These are phyloP conservation scores for Tricholoma sp. DNA, from an alignment of 768 basidiomycete genomes.

Conservation along the genomic window DNA sequence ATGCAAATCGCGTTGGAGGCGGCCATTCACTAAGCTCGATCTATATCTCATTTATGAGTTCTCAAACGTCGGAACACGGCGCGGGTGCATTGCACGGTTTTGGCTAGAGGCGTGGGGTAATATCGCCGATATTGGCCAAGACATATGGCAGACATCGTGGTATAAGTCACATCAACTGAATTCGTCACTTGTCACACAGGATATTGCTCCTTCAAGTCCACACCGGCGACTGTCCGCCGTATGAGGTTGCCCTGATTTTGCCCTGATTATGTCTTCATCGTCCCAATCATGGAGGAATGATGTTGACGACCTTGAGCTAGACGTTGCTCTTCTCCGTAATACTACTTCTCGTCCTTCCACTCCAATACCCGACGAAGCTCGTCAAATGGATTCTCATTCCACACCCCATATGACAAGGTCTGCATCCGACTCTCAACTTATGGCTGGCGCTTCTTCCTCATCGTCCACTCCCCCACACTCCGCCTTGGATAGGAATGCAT, in stretches of 20 bases:
- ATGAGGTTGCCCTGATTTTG: slow-evolving; percentile 4
- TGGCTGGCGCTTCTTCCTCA: slow-evolving; percentile 2
- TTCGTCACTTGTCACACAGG: slow-evolving; percentile 8
- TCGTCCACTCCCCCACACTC: background rate
- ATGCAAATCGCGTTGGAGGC: too few species aligned
- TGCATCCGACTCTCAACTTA: slow-evolving; percentile 2
- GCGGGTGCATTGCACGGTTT: too few species aligned
- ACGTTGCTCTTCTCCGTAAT: slow-evolving; percentile 7
- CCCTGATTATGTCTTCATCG: slow-evolving; percentile 11
- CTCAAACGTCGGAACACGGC: too few species aligned
- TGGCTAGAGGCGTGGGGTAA: too few species aligned
- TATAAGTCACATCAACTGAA: slow-evolving; percentile 16
- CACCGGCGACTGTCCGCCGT: slow-evolving; percentile 14
- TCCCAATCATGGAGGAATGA: slow-evolving; percentile 18
- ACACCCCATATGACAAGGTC: slow-evolving; percentile 8
- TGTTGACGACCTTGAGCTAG: slow-evolving; percentile 18
- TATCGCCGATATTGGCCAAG: too few species aligned
- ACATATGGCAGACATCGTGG: too few species aligned
- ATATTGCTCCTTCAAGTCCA: too few species aligned
- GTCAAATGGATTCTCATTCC: slow-evolving; percentile 11
- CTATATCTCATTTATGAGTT: too few species aligned
- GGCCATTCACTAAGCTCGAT: too few species aligned
- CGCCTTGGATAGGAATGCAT: background rate
- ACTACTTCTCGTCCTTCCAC: slow-evolving; percentile 5
- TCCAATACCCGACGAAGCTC: slow-evolving; percentile 10